Evolutionary conservation across 805 yeast genomes (phyloP).

Genomic region (Zygoascus tannicola): DNA sequence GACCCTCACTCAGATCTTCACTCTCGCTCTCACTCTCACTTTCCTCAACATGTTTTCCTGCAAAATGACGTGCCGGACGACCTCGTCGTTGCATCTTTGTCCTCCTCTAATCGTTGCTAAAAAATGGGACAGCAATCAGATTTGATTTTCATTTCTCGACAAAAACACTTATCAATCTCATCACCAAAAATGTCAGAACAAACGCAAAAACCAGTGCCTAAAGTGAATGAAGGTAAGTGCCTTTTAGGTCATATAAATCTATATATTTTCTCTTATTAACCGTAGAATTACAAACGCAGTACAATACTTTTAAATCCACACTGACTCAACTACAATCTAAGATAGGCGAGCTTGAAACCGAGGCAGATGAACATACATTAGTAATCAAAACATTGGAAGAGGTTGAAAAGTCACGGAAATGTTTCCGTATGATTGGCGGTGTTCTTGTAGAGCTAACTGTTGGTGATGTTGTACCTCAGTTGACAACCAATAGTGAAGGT

Average conservation of each 20-base stretch:
- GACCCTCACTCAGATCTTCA: too few relatives aligned
- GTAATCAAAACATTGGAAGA: slow-evolving; percentile 50
- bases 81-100: too few relatives aligned
- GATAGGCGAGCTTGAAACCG: slow-evolving; percentile 33
- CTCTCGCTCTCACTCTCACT: slow-evolving; percentile 15
- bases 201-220: slow-evolving; percentile 12
- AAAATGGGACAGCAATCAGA: too few relatives aligned
- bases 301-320: slow-evolving; percentile 30
- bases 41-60: slow-evolving; percentile 15
- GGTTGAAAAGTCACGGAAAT: slow-evolving; percentile 48
- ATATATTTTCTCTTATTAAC: neutral
- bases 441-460: slow-evolving; percentile 78
- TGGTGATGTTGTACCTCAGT: slow-evolving; percentile 58
- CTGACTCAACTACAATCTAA: slow-evolving; percentile 30
- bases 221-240: slow-evolving; percentile 18
- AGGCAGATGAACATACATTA: slow-evolving; percentile 37
- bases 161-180: neutral
- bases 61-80: slow-evolving; percentile 17
- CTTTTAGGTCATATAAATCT: neutral
- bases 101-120: too few relatives aligned
- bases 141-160: too few relatives aligned
- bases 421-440: slow-evolving; percentile 91
- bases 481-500: slow-evolving; percentile 48
- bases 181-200: neutral
- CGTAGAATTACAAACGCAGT: slow-evolving; percentile 32